phyloP scores from a whole-genome alignment of 805 yeast genomes.

The Spathaspora arborariae region DNA sequence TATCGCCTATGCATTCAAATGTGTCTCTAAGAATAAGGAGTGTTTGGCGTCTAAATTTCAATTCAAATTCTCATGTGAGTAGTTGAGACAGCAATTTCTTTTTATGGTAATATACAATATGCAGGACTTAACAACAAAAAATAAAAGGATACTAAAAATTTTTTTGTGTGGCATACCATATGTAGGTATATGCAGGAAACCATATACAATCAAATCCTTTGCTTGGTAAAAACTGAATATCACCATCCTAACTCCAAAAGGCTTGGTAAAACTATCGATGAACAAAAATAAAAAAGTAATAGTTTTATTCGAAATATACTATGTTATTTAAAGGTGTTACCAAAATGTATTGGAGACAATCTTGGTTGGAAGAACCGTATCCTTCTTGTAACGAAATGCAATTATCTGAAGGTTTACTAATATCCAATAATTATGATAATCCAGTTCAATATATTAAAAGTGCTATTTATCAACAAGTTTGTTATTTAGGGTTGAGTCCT shows the following conservation, averaged over 20 bases:
- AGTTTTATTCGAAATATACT: too few species aligned
- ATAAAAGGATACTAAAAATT: not conserved
- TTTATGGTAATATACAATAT: not conserved
- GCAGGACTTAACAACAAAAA: not conserved
- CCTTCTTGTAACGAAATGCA: slow-evolving; percentile 28
- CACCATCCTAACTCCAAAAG: too few species aligned
- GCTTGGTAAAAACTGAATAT: too few species aligned
- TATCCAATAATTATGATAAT: slow-evolving; percentile 11
- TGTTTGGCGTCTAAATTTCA: not conserved
- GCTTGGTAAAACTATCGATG: too few species aligned
- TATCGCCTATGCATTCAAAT: not conserved
- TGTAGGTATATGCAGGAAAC: not conserved
- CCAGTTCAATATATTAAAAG: slow-evolving; percentile 19
- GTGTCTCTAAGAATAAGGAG: not conserved
- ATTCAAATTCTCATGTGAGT: too few species aligned
- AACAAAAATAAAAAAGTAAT: too few species aligned
- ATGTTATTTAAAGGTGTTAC: not conserved
- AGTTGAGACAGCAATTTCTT: not conserved
- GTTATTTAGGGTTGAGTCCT: slow-evolving; percentile 30
- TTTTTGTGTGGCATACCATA: too few species aligned
- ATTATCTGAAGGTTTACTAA: slow-evolving; percentile 31
- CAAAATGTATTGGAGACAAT: slow-evolving; percentile 35
- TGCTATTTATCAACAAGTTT: slow-evolving; percentile 27
- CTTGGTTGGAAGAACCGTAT: slow-evolving; percentile 19
- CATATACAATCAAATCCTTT: too few species aligned